These are phyloP conservation scores for Protomyces macrosporus DNA, from an alignment of 1,139 yeast genomes.

Conservation along the genomic window DNA sequence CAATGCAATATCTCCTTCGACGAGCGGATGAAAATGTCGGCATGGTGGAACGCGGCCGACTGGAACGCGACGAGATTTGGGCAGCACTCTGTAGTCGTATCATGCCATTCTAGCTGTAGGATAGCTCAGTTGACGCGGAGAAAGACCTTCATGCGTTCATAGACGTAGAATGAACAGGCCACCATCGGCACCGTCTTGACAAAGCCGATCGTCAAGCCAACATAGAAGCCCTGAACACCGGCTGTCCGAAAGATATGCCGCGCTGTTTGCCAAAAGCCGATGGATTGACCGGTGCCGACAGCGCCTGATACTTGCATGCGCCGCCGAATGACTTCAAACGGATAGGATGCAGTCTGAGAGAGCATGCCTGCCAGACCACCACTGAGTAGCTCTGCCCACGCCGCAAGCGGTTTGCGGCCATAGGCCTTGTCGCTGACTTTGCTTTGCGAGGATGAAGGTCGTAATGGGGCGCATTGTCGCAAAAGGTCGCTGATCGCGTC, in stretches of 20 bases:
- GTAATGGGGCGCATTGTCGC: conserved; percentile 43
- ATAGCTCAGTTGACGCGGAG: conserved; percentile 48
- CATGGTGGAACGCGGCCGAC: conserved; percentile 11
- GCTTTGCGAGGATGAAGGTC: conserved; percentile 46
- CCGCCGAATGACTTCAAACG: conserved; percentile 89
- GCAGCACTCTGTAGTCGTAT: conserved; percentile 2
- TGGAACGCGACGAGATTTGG: conserved; percentile 14
- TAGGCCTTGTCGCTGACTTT: conserved; percentile 44
- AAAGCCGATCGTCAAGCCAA: conserved; percentile 91
- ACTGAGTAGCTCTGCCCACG: conserved; percentile 88
- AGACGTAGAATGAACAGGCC: conserved; percentile 91
- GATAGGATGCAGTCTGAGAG: conserved; percentile 95
- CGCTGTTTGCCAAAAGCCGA: conserved; percentile 51
- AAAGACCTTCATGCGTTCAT: conserved; percentile 71
- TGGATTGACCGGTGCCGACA: conserved; percentile 55
- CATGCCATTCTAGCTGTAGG: neutral
- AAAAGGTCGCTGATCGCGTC: conserved; percentile 84
- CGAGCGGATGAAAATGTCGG: conserved; percentile 75
- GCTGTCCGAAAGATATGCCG: conserved; percentile 30
- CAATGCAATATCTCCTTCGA: conserved; percentile 83
- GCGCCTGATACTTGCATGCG: conserved; percentile 95
- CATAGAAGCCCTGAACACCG: conserved; percentile 82
- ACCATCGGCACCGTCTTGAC: conserved; percentile 95
- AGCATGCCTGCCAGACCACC: conserved; percentile 94
- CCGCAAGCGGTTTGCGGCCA: conserved; percentile 58